Evolutionary conservation across 345 rosid species (phyloP).

Genomic region (Eucalyptus pumila): DNA sequence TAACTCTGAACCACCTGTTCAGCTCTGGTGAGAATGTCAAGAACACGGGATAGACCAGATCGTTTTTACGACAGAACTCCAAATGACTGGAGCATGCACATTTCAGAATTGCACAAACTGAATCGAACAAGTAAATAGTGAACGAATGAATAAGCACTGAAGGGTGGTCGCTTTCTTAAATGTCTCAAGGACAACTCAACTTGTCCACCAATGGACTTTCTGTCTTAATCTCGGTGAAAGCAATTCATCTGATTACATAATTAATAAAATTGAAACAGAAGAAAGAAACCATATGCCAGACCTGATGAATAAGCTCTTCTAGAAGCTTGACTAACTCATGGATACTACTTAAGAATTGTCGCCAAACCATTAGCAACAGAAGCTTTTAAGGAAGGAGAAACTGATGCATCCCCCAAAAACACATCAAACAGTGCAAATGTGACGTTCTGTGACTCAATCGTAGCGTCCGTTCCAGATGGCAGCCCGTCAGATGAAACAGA

Average conservation of each 20-base stretch:
- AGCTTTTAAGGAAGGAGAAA: conserved; percentile 66
- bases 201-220: neutral
- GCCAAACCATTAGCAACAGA: conserved; percentile 51
- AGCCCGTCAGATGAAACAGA: conserved; percentile 45
- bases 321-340: neutral
- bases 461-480: conserved; percentile 42
- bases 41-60: neutral
- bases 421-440: conserved; percentile 60
- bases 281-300: neutral
- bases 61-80: neutral
- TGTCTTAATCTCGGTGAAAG: neutral
- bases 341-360: conserved; percentile 19
- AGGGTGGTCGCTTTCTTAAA: neutral
- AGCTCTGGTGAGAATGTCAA: neutral
- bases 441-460: conserved; percentile 49
- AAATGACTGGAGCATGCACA: neutral
- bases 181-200: neutral
- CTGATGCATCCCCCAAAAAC: conserved; percentile 66
- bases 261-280: neutral
- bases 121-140: neutral
- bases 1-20: neutral
- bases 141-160: neutral
- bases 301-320: neutral
- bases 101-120: neutral
- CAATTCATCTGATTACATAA: neutral